Evolutionary conservation across 2,329 filamentous ascomycete species (phyloP).

Genomic region (Aureobasidium leucospermi): DNA sequence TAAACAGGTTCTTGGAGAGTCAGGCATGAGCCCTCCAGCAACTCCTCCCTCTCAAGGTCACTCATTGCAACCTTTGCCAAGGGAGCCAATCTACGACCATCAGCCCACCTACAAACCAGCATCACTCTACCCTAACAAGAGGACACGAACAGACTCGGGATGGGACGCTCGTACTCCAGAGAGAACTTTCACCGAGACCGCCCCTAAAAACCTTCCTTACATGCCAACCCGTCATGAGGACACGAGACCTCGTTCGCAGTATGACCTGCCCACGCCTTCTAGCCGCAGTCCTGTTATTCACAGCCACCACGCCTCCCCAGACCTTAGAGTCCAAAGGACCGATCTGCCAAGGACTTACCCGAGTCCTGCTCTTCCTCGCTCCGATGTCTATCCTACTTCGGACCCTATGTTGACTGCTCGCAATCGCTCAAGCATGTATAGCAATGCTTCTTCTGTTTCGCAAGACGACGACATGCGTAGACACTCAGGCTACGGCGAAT

Average conservation of each 20-base stretch:
- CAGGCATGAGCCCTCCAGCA: constrained; percentile 23
- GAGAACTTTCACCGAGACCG: not conserved
- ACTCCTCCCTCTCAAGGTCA: constrained; percentile 23
- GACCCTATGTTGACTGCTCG: constrained; percentile 3
- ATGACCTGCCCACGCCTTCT: constrained; percentile 5
- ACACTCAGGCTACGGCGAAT: constrained; percentile 8
- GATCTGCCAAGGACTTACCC: constrained; percentile 5
- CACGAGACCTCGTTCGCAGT: constrained; percentile 1
- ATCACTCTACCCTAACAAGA: constrained; percentile 30
- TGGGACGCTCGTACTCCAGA: constrained; percentile 11
- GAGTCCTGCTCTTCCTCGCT: not conserved
- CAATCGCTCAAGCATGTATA: constrained; percentile 12
- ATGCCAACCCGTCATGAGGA: not conserved
- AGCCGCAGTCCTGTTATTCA: constrained; percentile 1
- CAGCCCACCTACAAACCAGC: constrained; percentile 27
- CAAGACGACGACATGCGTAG: constrained; percentile 6
- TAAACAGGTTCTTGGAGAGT: constrained; percentile 24
- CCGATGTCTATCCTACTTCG: not conserved
- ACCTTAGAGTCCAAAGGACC: not conserved
- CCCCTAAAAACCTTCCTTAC: constrained; percentile 5
- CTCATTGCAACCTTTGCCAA: constrained; percentile 23
- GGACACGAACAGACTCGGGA: constrained; percentile 22
- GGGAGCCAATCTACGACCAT: constrained; percentile 25
- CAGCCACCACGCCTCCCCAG: constrained; percentile 10
- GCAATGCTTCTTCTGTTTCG: constrained; percentile 10